These are phyloP conservation scores for Lentinula aciculospora DNA, from an alignment of 768 basidiomycete genomes.

Conservation along the genomic window DNA sequence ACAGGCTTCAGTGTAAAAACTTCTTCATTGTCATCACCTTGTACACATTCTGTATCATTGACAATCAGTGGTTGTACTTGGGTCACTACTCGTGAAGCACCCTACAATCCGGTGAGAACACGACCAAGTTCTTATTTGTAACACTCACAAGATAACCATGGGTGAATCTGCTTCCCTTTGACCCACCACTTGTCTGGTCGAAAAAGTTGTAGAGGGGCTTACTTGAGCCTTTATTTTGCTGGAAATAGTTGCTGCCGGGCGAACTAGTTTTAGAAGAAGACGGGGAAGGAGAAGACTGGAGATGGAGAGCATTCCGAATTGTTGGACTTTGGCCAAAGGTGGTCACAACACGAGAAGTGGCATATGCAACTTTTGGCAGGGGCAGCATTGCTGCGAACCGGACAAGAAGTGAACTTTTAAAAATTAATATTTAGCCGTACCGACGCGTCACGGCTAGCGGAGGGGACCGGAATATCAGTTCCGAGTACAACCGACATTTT, in stretches of 20 bases:
- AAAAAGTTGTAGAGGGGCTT: conserved; percentile 26
- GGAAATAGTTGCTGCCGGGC: conserved; percentile 5
- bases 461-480: background rate
- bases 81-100: conserved; percentile 63
- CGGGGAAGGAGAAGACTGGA: conserved; percentile 47
- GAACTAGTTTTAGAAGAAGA: conserved; percentile 22
- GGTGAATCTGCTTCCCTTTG: conserved; percentile 73
- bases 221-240: conserved; percentile 4
- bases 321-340: conserved; percentile 67
- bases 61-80: conserved; percentile 62
- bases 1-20: conserved; percentile 15
- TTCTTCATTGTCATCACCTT: conserved; percentile 60
- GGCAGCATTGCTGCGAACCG: conserved; percentile 43
- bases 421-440: background rate
- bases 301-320: conserved; percentile 72
- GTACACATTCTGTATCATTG: conserved; percentile 39
- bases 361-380: conserved; percentile 69
- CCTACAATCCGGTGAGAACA: conserved; percentile 29
- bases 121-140: background rate
- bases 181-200: conserved; percentile 55
- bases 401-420: no score
- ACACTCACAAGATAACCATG: conserved; percentile 55
- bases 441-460: background rate
- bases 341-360: conserved; percentile 70
- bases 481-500: background rate